Conservation (phyloP, 1,284 basidiomycete species). For the Trichosporon sp. region DNA sequence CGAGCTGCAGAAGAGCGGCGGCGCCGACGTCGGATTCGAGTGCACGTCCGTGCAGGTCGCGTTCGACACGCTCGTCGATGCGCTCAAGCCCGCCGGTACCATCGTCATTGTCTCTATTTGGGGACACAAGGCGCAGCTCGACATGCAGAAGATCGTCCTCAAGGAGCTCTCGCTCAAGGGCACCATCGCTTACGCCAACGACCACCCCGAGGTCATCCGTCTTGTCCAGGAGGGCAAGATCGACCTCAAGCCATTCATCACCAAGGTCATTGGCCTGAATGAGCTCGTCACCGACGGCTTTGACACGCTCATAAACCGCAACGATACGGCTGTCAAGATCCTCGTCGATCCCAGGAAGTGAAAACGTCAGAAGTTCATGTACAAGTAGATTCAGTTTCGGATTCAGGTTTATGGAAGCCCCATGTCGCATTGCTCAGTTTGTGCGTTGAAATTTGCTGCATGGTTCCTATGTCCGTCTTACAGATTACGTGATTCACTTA, state of each 20-base stretch:
- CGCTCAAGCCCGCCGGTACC: conserved; percentile 26
- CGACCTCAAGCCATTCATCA: conserved; percentile 33
- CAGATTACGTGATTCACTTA: neutral
- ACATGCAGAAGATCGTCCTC: conserved; percentile 30
- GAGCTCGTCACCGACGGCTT: conserved; percentile 27
- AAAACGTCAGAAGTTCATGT: conserved; percentile 12
- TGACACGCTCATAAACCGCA: conserved; percentile 31
- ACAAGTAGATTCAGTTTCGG: neutral
- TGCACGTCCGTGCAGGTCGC: conserved; percentile 31
- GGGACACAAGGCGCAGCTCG: conserved; percentile 24
- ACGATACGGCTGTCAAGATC: conserved; percentile 35
- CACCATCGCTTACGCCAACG: conserved; percentile 30
- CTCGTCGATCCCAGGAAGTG: conserved; percentile 28
- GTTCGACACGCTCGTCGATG: conserved; percentile 30
- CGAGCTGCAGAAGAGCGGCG: conserved; percentile 14
- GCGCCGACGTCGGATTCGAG: conserved; percentile 31
- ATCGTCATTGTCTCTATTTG: conserved; percentile 30
- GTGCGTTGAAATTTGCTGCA: neutral
- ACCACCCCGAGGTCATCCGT: conserved; percentile 27
- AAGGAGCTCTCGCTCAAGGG: conserved; percentile 33
- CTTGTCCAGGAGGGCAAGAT: conserved; percentile 31
- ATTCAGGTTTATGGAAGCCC: neutral
- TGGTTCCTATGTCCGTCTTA: neutral
- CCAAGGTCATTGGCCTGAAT: conserved; percentile 30
- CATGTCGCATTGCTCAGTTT: too few relatives aligned